These are phyloP conservation scores for Salix exigua DNA, from an alignment of 345 rosid species.

Conservation along the genomic window DNA sequence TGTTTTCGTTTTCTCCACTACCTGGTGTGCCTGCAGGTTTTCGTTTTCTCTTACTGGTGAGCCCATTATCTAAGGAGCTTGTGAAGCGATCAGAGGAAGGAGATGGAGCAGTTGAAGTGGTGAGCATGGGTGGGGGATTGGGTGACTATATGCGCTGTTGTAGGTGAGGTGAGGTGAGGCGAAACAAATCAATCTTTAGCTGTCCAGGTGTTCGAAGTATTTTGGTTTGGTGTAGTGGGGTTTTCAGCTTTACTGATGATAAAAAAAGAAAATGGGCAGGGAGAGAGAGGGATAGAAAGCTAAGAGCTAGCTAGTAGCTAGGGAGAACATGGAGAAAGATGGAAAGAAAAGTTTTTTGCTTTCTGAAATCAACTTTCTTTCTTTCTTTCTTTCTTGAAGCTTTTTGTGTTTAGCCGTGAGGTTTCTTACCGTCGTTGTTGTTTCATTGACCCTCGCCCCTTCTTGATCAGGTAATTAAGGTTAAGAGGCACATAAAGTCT, in stretches of 20 bases:
- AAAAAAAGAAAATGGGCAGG: constrained; percentile 13
- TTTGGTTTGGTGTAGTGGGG: constrained; percentile 42
- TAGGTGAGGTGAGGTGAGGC: constrained; percentile 21
- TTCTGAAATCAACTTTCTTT: constrained; percentile 67
- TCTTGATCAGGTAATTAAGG: constrained; percentile 24
- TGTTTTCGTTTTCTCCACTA: constrained; percentile 10
- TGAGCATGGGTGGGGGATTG: constrained; percentile 27
- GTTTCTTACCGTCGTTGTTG: constrained; percentile 18
- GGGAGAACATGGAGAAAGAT: not conserved
- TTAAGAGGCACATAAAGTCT: not conserved
- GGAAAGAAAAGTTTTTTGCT: constrained; percentile 52
- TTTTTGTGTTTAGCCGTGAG: not conserved
- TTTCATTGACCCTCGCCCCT: constrained; percentile 40
- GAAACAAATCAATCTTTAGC: not conserved
- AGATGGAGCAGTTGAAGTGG: constrained; percentile 31
- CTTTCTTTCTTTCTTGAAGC: constrained; percentile 20
- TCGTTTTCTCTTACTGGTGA: constrained; percentile 62
- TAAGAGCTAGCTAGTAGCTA: not conserved
- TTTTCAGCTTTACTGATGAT: constrained; percentile 54
- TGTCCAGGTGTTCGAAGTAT: not conserved
- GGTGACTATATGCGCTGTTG: constrained; percentile 14
- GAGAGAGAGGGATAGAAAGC: constrained; percentile 16
- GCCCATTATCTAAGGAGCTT: constrained; percentile 50
- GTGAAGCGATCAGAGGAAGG: constrained; percentile 51
- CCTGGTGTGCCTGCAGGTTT: constrained; percentile 95